These are phyloP conservation scores for Fragilariopsis cylindrus DNA, from an alignment of 108 stramenopile species.

Conservation along the genomic window DNA sequence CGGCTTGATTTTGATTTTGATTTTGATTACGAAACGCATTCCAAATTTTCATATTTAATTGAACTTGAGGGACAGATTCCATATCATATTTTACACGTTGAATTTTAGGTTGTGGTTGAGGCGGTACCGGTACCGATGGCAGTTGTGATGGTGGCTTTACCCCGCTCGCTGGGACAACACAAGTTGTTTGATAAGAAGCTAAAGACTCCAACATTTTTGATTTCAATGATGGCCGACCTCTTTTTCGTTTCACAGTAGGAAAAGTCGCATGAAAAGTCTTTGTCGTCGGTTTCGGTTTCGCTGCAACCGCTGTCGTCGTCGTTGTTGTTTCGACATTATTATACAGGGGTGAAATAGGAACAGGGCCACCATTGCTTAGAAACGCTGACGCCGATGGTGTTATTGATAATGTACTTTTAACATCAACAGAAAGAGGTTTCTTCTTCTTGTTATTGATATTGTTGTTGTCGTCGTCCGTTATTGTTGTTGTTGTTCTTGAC, in stretches of 20 bases:
- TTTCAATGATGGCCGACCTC: neutral
- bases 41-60: constrained; percentile 33
- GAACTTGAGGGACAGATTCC: constrained; percentile 46
- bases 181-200: neutral
- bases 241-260: neutral
- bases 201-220: neutral
- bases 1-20: neutral
- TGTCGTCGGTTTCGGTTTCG: neutral
- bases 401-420: neutral
- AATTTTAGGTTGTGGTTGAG: neutral
- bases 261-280: neutral
- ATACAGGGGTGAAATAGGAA: too few relatives aligned
- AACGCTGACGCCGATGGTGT: too few relatives aligned
- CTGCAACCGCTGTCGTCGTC: neutral
- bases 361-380: too few relatives aligned
- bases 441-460: neutral
- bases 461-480: neutral
- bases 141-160: neutral
- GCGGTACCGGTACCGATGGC: neutral
- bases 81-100: constrained; percentile 48
- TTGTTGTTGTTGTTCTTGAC: neutral
- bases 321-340: too few relatives aligned
- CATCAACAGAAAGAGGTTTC: neutral
- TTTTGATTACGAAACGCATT: neutral
- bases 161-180: neutral